phyloP scores from a whole-genome alignment of 192 early-diverging fungal species.

The Backusella australiensis region DNA sequence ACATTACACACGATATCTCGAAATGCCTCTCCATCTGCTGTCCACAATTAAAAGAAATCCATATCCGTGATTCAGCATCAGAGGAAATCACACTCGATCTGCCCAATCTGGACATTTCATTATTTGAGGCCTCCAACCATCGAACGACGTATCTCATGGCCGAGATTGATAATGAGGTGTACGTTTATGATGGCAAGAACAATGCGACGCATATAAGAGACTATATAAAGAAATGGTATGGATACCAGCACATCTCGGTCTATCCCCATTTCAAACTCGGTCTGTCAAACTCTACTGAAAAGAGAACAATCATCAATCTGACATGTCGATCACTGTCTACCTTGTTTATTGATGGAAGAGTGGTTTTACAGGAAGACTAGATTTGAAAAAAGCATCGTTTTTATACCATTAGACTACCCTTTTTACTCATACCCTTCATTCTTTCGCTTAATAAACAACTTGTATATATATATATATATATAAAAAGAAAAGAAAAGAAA shows the following conservation, averaged over 20 bases:
- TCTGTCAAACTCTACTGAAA: background rate
- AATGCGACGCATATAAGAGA: background rate
- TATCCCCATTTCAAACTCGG: background rate
- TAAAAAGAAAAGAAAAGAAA: no score
- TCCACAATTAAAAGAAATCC: background rate
- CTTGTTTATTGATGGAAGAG: background rate
- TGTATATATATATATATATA: no score
- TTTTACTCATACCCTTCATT: no score
- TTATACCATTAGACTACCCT: no score
- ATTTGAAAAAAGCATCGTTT: no score
- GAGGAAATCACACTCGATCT: background rate
- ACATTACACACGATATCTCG: background rate
- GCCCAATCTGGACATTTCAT: background rate
- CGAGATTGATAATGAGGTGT: background rate
- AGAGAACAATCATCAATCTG: background rate
- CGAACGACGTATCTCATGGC: background rate
- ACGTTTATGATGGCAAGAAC: background rate
- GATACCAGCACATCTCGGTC: background rate
- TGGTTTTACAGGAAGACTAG: background rate
- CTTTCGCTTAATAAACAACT: no score
- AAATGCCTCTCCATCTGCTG: background rate
- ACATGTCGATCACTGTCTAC: background rate
- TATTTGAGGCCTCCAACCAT: background rate
- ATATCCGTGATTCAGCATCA: background rate
- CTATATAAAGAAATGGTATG: background rate